Conservation (phyloP, 352 stramenopile genomes). For the Peronosclerospora sorghi region DNA sequence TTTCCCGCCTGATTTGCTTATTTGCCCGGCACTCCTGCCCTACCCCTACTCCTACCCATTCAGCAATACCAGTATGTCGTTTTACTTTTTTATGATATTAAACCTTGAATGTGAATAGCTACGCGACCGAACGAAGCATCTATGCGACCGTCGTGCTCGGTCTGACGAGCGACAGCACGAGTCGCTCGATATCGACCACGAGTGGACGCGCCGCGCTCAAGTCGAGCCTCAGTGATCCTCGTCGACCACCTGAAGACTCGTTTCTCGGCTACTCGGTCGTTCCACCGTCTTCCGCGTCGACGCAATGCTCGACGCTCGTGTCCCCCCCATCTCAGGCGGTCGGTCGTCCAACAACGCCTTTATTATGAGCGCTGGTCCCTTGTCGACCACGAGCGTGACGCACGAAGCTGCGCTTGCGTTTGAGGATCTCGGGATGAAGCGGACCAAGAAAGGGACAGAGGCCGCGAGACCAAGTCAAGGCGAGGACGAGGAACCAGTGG, state of each 20-base stretch:
- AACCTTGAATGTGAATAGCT: no score
- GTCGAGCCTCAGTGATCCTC: no score
- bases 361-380: slow-evolving; percentile 10
- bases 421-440: slow-evolving; percentile 19
- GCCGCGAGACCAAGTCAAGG: slow-evolving; percentile 2
- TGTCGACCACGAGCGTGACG: slow-evolving; percentile 12
- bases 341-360: slow-evolving; percentile 11
- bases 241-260: slow-evolving; percentile 8
- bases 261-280: slow-evolving; percentile 16
- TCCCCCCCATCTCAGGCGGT: slow-evolving; percentile 8
- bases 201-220: no score
- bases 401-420: slow-evolving; percentile 45
- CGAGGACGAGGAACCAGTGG: slow-evolving; percentile 25
- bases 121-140: no score
- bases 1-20: slow-evolving; percentile 35
- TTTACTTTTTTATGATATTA: no score
- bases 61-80: no score
- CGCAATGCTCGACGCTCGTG: slow-evolving; percentile 8
- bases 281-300: slow-evolving; percentile 11
- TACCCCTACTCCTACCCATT: slow-evolving; percentile 34
- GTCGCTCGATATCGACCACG: no score
- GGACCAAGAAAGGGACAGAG: slow-evolving; percentile 3
- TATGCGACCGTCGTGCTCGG: slow-evolving; percentile 25
- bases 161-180: slow-evolving; percentile 17
- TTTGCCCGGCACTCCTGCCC: slow-evolving; percentile 39